Base-by-base conservation (phyloP, 2,329 filamentous ascomycete genomes). In the Colletotrichum aenigma region DNA sequence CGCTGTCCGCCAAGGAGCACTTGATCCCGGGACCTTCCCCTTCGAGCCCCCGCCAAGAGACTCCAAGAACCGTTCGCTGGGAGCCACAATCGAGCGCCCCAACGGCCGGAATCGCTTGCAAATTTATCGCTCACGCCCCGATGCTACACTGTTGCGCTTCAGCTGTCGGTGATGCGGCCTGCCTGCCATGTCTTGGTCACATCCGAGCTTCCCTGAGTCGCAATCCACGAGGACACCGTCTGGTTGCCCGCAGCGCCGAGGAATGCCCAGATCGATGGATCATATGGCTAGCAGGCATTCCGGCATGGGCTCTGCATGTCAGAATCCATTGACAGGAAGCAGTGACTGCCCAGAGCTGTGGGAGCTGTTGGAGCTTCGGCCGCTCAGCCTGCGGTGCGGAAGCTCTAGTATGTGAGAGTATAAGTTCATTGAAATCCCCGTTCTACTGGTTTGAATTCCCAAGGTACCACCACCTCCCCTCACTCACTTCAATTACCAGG, bases 21-120 rank as follows among this genome's bases (percentile, higher is more conserved):
- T 32, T 68, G 56, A 73, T 56, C 70, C 70, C 70, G 62, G 73
- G 73, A 75, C 73, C 73, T 75, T 72, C 73, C 73, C 73, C 56
- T 75, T 73, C 43, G 56, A 66, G 73, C 18, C 9, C n/a, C 56
- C 55, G 73, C 73, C 73, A 75, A 75, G 73, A 73, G 64, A 56
- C 52, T 64, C 73, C 64, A 75, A 73, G 70, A 75, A 48, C 55
- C 8, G n/a, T 48, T 61, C 16, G 16, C 13, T 18, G 55, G 16
- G 24, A 55, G 72, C 36, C 13, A 9, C 10, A 73, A 73, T 58
- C 16, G 43, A 30, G n/a, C 70, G 28, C 30, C n/a, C 18, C 15
- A n/a, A 32, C 52, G 62, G 18, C 28, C n/a, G 56, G 55, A 36
- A 32, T 75, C 34, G 5, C 61, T 55, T 15, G 38, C 58, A 52